Evolutionary conservation across 495 filamentous ascomycete genomes (phyloP), one percentile per base, ranked within the genome.

Genomic region (Gamarada debralockiae): DNA sequence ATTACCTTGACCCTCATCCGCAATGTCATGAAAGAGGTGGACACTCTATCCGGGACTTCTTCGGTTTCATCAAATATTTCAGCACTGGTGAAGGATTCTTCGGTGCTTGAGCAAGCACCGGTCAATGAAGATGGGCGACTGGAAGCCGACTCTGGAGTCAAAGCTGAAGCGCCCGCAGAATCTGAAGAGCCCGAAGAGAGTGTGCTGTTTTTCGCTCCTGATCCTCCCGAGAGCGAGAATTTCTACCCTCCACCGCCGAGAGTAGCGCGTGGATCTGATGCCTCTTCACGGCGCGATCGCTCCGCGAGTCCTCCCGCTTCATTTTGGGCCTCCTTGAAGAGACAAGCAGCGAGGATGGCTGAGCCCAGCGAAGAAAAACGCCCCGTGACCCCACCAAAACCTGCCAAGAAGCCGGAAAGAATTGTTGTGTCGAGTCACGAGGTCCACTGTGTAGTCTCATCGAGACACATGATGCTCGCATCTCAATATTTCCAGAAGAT

Each of bases 381-480:
- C 9, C 27, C 13, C 17, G 24, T 18, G 37, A 51, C 17, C 31
- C 31, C 27, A 38, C 3, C 18, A 36, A 21, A 20, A 24, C 14
- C 9, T 18, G 14, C 24, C 9, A 27, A 27, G 36, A 27, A 40
- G 29, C 9, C 45, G 7, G 22, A 51, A 31, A 25, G 18, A 42
- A 33, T 9, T 27, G 20, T 25, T 29, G 5, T 41, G 12, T 25
- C 37, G 15, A 40, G 14, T n/a, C 53, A 56, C 9, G 53, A 56
- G 22, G 53, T 56, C 14, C 48, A 46, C 15, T 51, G 46, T 46
- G 21, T 45, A 2, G 73, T 79, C 5, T 82, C 78, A 13, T 77
- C 77, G 1, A 72, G 69, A 23, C 76, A 82, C 56, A 58, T 83
- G 18, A 65, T 59, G 2, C 53, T 79, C 17, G 70, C 73, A 5